Base-by-base conservation (phyloP, 2,329 filamentous ascomycete genomes). In the Fusarium protoensiforme region DNA sequence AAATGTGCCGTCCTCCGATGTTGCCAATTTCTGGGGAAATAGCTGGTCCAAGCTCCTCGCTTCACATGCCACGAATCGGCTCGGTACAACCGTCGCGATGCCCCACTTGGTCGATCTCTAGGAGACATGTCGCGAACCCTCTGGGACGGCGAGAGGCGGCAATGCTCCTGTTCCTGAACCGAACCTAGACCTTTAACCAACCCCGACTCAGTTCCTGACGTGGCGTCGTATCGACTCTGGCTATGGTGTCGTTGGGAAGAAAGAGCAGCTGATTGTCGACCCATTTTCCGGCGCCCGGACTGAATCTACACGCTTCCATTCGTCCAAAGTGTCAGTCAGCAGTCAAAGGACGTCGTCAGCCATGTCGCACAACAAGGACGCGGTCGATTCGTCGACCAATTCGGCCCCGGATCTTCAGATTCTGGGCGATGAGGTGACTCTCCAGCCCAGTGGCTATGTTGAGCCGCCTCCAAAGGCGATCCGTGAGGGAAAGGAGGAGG, bases 401-500 rank as follows among this genome's bases (percentile, higher is more conserved):
- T 90, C 90, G 56, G 91, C 92, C 60, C 92, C 92, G n/a, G 92
- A 94, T 81, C 86, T 95, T 61, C 91, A 94, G 81, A 94, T 95
- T 74, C 85, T 94, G 11, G 92, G 92, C 72, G 90, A 93, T 78
- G 86, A 92, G 77, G 90, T 95, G 75, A 94, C 91, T 2, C 88
- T 95, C 41, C 92, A 94, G 79, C 93, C 93, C 10, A 91, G 91
- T 74, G 92, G 92, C 68, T 93, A 89, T 78, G 85, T 92, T 66
- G 88, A 90, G 79, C 84, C 87, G 14, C 72, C 74, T 20, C 46
- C 64, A 24, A 78, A 72, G 35, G 59, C 85, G 68, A 80, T 86
- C 70, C 86, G 84, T 48, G 90, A 87, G 60, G 82, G 77, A 48
- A 88, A 88, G 69, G 93, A 95, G 76, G 89, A 92, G 79, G 91